Conservation (phyloP, 176 grass and related monocot species). For the Musa schizocarpa region DNA sequence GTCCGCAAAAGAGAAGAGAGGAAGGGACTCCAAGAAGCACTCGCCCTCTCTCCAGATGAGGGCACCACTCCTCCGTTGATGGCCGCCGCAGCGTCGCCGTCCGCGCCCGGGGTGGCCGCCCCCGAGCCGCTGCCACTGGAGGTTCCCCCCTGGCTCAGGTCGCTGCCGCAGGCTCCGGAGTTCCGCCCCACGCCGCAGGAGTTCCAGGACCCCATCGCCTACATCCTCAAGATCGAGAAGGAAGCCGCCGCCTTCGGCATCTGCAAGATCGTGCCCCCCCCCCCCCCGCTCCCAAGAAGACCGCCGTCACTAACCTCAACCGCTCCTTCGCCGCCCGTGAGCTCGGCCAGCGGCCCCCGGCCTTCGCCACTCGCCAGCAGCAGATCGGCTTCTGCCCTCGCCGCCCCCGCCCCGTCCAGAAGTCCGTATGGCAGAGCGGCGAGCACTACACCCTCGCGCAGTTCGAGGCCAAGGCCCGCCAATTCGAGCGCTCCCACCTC, state of each 20-base stretch:
- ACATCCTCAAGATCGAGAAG: slow-evolving; percentile 91
- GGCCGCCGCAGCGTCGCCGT: neutral
- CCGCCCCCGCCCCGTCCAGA: slow-evolving; percentile 67
- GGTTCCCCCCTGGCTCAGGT: slow-evolving; percentile 52
- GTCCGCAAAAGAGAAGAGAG: neutral
- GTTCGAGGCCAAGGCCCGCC: slow-evolving; percentile 69
- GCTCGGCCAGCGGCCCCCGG: slow-evolving; percentile 24
- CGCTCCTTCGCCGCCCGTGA: slow-evolving; percentile 60
- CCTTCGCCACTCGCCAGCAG: slow-evolving; percentile 86
- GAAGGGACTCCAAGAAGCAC: neutral
- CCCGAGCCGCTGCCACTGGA: slow-evolving; percentile 31
- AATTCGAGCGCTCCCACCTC: slow-evolving; percentile 61
- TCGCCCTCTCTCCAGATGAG: neutral
- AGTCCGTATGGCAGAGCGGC: slow-evolving; percentile 90
- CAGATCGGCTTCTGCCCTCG: slow-evolving; percentile 85
- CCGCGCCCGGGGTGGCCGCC: slow-evolving; percentile 30
- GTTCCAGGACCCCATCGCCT: slow-evolving; percentile 88
- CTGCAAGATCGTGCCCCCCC: slow-evolving; percentile 94
- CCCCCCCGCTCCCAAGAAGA: slow-evolving; percentile 45
- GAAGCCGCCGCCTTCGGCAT: slow-evolving; percentile 89
- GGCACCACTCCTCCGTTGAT: neutral
- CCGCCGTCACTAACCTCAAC: slow-evolving; percentile 51
- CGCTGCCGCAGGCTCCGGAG: slow-evolving; percentile 77
- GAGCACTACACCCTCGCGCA: slow-evolving; percentile 74
- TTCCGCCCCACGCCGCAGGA: slow-evolving; percentile 64